Percentiles rank a stretch among this genome's conserved stretches.
phyloP scores from a whole-genome alignment of 371 early-diverging fungal genomes.

The Encephalitozoon romaleae region DNA sequence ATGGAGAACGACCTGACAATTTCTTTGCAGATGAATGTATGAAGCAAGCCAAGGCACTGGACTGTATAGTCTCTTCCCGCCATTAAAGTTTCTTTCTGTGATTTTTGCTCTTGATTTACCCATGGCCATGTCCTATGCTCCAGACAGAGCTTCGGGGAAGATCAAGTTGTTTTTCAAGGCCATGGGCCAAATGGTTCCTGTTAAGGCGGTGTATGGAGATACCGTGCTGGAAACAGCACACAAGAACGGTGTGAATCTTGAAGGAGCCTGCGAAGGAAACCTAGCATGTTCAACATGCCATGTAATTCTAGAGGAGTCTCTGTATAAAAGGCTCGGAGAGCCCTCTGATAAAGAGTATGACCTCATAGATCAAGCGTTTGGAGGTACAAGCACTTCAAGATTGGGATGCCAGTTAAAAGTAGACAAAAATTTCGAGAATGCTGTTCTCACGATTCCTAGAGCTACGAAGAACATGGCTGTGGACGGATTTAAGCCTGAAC shows the following conservation, averaged over 20 bases:
- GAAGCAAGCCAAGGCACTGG: background rate
- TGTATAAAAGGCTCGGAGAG: conserved; percentile 75
- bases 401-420: conserved; percentile 88
- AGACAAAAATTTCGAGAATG: conserved; percentile 71
- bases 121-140: conserved; percentile 1
- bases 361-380: conserved; percentile 94
- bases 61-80: background rate
- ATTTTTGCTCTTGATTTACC: background rate
- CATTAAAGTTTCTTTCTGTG: background rate
- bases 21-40: conserved; percentile 9
- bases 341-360: conserved; percentile 95
- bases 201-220: background rate
- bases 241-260: conserved; percentile 81
- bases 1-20: conserved; percentile 18
- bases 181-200: background rate
- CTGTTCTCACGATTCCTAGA: conserved; percentile 76
- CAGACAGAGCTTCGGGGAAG: background rate
- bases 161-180: background rate
- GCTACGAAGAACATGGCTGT: conserved; percentile 88
- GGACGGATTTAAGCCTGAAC: conserved; percentile 65
- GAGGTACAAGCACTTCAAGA: conserved; percentile 85
- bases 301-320: conserved; percentile 73
- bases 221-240: conserved; percentile 83
- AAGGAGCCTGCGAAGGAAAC: conserved; percentile 95
- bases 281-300: conserved; percentile 68